These are phyloP conservation scores for Candida oleophila DNA, from an alignment of 805 yeast species.

Conservation along the genomic window DNA sequence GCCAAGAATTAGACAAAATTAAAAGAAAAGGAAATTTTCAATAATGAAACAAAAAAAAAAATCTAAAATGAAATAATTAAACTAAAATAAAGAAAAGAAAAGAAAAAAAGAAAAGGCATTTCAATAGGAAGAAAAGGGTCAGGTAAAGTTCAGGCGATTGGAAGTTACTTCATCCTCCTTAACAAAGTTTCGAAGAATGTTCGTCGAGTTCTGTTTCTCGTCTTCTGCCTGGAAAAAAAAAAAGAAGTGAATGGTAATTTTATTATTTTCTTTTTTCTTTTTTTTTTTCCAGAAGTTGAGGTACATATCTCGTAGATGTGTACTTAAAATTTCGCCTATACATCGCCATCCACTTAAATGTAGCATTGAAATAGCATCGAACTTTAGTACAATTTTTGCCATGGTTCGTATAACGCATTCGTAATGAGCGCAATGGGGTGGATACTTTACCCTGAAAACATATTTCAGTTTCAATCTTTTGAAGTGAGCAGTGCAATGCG, in stretches of 20 bases:
- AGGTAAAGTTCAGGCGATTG: neutral
- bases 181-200: too few species aligned
- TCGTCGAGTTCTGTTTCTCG: too few species aligned
- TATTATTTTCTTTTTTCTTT: neutral
- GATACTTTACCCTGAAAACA: neutral
- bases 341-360: neutral
- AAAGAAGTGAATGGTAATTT: neutral
- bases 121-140: neutral
- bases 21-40: too few species aligned
- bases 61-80: too few species aligned
- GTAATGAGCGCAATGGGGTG: neutral
- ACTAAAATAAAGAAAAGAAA: neutral
- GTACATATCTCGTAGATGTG: too few species aligned
- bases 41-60: too few species aligned
- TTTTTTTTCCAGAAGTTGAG: too few species aligned
- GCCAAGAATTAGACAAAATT: neutral
- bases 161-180: too few species aligned
- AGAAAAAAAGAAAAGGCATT: neutral
- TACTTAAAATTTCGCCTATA: too few species aligned
- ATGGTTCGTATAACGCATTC: neutral
- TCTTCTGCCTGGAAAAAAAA: neutral
- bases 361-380: neutral
- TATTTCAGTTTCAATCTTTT: neutral
- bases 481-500: neutral
- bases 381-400: neutral